A percentile compares a stretch with the other conserved stretches of the same genome.
Conservation (phyloP, 2,329 filamentous ascomycete genomes). For the Ilyonectria mors-panacis region DNA sequence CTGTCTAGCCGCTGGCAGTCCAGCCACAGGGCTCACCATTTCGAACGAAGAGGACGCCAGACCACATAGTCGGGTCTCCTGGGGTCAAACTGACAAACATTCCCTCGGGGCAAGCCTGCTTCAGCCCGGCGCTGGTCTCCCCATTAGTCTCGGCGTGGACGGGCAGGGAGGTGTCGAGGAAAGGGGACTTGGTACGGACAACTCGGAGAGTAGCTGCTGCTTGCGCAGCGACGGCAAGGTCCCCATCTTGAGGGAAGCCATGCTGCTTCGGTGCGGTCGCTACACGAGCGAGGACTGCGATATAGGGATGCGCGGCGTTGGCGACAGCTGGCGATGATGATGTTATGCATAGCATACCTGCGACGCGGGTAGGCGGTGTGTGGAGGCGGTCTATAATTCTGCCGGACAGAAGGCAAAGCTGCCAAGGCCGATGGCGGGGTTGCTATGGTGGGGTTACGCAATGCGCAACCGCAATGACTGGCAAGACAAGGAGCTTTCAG, state of each 20-base stretch:
- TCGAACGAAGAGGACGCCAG: constrained; percentile 91
- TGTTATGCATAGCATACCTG: constrained; percentile 1
- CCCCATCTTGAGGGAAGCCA: constrained; percentile 62
- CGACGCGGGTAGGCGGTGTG: constrained; percentile 42
- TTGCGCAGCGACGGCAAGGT: constrained; percentile 72
- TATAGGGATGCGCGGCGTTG: constrained; percentile 1
- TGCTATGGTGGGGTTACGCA: constrained; percentile 39
- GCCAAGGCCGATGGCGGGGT: constrained; percentile 42
- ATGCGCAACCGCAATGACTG: neutral
- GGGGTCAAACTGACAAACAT: constrained; percentile 89
- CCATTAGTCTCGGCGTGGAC: constrained; percentile 44
- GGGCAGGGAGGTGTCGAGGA: constrained; percentile 12
- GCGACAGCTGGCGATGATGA: neutral
- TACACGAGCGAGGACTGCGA: neutral
- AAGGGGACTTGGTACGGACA: constrained; percentile 68
- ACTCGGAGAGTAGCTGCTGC: constrained; percentile 86
- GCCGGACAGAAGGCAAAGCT: constrained; percentile 37
- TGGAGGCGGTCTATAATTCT: constrained; percentile 49
- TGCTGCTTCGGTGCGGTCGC: constrained; percentile 41
- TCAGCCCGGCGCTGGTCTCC: constrained; percentile 78
- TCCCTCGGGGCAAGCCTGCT: constrained; percentile 86
- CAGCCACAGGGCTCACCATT: constrained; percentile 72
- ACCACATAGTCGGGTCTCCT: constrained; percentile 86
- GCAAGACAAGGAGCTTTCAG: constrained; percentile 8
- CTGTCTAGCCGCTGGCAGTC: too few relatives aligned